Percentiles rank a stretch among this genome's conserved stretches.
Evolutionary conservation across 164 flowering plant species (phyloP).

Genomic region (Sedum album): DNA sequence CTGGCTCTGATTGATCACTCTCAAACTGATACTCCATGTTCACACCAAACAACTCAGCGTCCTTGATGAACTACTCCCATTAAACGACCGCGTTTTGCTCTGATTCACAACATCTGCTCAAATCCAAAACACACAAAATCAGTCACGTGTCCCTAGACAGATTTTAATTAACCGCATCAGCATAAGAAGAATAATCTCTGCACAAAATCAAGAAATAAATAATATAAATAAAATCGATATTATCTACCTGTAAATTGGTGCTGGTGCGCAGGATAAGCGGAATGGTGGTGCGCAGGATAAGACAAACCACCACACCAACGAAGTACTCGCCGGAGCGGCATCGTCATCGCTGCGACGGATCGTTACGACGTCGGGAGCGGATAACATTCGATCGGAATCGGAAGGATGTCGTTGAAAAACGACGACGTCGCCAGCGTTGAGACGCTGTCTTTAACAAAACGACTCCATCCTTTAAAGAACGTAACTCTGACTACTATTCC

Average conservation of each 20-base stretch:
- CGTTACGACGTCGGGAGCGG: background rate
- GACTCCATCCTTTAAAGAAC: conserved; percentile 5
- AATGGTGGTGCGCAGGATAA: background rate
- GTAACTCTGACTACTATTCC: conserved; percentile 6
- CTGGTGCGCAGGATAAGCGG: conserved; percentile 1
- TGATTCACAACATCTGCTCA: background rate
- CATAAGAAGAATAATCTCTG: background rate
- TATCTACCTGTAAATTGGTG: background rate
- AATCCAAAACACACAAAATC: background rate
- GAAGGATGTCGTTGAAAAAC: background rate
- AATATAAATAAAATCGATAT: background rate
- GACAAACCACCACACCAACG: background rate
- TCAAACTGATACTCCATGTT: conserved; percentile 63
- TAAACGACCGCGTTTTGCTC: background rate
- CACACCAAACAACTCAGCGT: conserved; percentile 68
- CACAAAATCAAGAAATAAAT: background rate
- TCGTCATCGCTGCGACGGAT: background rate
- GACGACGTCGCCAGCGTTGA: background rate
- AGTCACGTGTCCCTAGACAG: background rate
- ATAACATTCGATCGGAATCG: background rate
- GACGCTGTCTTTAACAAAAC: conserved; percentile 1
- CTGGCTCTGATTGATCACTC: conserved; percentile 19
- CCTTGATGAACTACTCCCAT: conserved; percentile 10
- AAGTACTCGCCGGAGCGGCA: background rate
- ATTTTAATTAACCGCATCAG: no score